Percentiles rank a stretch among this genome's conserved stretches.
Conservation (phyloP, 2,329 filamentous ascomycete species). For the Ophiocordyceps sinensis region DNA sequence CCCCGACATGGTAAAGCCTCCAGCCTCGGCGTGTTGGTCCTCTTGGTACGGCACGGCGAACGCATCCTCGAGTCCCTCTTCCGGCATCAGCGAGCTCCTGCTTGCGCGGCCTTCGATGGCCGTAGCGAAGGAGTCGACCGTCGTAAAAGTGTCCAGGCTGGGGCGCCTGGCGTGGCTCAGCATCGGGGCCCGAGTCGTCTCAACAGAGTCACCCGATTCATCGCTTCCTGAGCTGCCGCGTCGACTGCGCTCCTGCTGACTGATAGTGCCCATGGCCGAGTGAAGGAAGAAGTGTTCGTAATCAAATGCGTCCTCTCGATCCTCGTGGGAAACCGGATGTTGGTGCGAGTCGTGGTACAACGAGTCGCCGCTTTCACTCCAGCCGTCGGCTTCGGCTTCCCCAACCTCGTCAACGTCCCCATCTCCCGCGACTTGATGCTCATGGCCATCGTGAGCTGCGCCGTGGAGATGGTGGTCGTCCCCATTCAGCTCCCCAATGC, state of each 20-base stretch:
- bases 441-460: neutral
- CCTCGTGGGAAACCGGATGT: conserved; percentile 65
- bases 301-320: conserved; percentile 88
- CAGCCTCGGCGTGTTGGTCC: conserved; percentile 4
- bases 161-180: conserved; percentile 20
- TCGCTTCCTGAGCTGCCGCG: conserved; percentile 35
- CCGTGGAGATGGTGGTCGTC: neutral
- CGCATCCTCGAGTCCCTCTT: conserved; percentile 4
- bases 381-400: conserved; percentile 11
- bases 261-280: conserved; percentile 73
- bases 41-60: conserved; percentile 8
- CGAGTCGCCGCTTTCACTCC: conserved; percentile 50
- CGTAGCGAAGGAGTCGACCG: conserved; percentile 38
- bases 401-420: neutral
- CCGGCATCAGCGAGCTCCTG: conserved; percentile 14
- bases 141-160: conserved; percentile 31
- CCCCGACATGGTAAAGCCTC: neutral
- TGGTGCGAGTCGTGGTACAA: conserved; percentile 47
- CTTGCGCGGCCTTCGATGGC: conserved; percentile 35
- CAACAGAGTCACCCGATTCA: conserved; percentile 45
- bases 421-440: neutral
- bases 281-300: conserved; percentile 94
- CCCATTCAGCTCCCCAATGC: neutral
- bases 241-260: conserved; percentile 17
- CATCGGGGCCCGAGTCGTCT: conserved; percentile 39